phyloP scores from a whole-genome alignment of 768 basidiomycete species.

The Agaricus subrufescens region DNA sequence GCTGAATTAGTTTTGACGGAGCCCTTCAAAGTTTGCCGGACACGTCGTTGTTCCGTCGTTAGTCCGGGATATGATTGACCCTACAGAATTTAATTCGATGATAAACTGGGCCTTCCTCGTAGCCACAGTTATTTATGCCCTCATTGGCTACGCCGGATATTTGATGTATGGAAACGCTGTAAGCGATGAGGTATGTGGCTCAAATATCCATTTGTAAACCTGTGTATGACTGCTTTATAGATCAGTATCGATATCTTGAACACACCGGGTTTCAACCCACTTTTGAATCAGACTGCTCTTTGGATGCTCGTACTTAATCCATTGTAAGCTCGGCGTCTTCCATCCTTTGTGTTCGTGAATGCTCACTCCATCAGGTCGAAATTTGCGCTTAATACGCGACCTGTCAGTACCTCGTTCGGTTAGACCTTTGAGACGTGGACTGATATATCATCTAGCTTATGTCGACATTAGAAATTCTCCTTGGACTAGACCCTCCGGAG shows the following conservation, averaged over 20 bases:
- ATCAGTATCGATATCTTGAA: constrained; percentile 79
- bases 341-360: constrained; percentile 9
- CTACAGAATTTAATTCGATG: constrained; percentile 74
- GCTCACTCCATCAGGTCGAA: constrained; percentile 54
- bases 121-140: constrained; percentile 56
- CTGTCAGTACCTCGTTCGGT: constrained; percentile 42
- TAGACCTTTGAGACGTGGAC: neutral
- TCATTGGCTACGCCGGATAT: constrained; percentile 81
- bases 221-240: constrained; percentile 28
- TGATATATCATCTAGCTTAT: constrained; percentile 48
- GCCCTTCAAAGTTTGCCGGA: constrained; percentile 64
- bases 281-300: constrained; percentile 68
- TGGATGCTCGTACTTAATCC: constrained; percentile 86
- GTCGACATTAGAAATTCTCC: constrained; percentile 72
- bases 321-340: constrained; percentile 39
- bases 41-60: constrained; percentile 91
- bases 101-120: constrained; percentile 84
- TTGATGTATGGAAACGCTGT: constrained; percentile 85
- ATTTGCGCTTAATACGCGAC: constrained; percentile 80
- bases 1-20: neutral
- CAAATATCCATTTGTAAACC: neutral
- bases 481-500: constrained; percentile 55
- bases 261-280: constrained; percentile 66
- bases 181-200: constrained; percentile 64
- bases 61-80: constrained; percentile 85